phyloP scores from a whole-genome alignment of 1,284 basidiomycete species.

The Ceratobasidium theobromae region DNA sequence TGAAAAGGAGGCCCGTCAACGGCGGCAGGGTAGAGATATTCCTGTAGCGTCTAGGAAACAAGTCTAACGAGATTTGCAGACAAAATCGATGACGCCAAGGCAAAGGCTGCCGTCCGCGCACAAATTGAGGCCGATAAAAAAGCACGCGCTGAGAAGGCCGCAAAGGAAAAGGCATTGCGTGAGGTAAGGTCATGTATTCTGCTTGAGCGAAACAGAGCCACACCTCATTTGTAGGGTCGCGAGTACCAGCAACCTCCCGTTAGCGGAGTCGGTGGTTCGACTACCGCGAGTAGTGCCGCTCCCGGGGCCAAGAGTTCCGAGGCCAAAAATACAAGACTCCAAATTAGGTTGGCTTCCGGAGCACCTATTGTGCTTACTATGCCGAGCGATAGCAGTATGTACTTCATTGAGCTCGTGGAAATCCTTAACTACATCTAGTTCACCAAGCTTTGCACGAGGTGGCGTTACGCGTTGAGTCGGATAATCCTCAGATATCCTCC shows the following conservation, averaged over 20 bases:
- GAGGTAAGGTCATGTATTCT: slow-evolving; percentile 57
- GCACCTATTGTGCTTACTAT: slow-evolving; percentile 78
- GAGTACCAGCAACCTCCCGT: slow-evolving; percentile 36
- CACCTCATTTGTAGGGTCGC: slow-evolving; percentile 41
- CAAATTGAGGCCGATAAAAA: slow-evolving; percentile 94
- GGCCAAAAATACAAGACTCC: slow-evolving; percentile 79
- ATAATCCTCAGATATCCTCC: slow-evolving; percentile 67
- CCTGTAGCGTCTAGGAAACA: neutral
- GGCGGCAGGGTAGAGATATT: slow-evolving; percentile 63
- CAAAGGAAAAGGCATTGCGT: slow-evolving; percentile 83
- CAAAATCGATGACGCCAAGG: slow-evolving; percentile 82
- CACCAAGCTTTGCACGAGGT: slow-evolving; percentile 72
- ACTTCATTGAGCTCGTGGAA: neutral
- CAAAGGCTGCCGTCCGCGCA: slow-evolving; percentile 79
- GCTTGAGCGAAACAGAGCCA: slow-evolving; percentile 40
- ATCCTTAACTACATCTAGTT: neutral
- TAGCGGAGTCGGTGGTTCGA: slow-evolving; percentile 45
- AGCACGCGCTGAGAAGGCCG: slow-evolving; percentile 82
- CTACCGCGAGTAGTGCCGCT: slow-evolving; percentile 45
- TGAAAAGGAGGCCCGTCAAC: slow-evolving; percentile 75
- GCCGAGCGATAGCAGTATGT: slow-evolving; percentile 74
- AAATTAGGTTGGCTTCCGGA: slow-evolving; percentile 75
- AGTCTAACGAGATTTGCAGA: slow-evolving; percentile 50
- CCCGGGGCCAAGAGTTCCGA: slow-evolving; percentile 63
- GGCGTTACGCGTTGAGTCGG: slow-evolving; percentile 80